Percentiles rank a stretch among this genome's conserved stretches.
These are phyloP conservation scores for Cercophora sp. DNA, from an alignment of 495 filamentous ascomycete species.

Conservation along the genomic window DNA sequence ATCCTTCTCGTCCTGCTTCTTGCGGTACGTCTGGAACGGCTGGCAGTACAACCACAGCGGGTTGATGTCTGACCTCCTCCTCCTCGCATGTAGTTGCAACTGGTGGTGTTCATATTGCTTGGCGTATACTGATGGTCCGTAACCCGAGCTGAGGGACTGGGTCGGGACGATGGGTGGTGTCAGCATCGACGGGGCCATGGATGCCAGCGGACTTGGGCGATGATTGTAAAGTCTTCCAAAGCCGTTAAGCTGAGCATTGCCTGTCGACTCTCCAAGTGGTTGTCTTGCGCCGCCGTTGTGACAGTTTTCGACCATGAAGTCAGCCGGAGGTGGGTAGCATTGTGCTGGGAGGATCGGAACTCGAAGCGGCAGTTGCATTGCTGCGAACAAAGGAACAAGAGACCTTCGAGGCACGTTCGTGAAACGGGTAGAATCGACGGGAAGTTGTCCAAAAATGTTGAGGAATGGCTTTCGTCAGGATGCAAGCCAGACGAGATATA, in stretches of 20 bases:
- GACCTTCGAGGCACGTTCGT: background rate
- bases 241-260: slow-evolving; percentile 39
- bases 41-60: slow-evolving; percentile 45
- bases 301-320: slow-evolving; percentile 14
- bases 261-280: slow-evolving; percentile 47
- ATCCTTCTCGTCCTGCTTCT: slow-evolving; percentile 57
- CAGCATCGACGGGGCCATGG: slow-evolving; percentile 31
- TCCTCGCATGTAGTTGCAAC: slow-evolving; percentile 14
- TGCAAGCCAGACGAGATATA: slow-evolving; percentile 35
- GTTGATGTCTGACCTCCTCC: slow-evolving; percentile 36
- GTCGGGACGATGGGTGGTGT: slow-evolving; percentile 41
- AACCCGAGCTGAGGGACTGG: slow-evolving; percentile 37
- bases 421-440: slow-evolving; percentile 50
- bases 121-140: slow-evolving; percentile 24
- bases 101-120: slow-evolving; percentile 22
- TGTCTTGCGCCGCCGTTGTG: slow-evolving; percentile 31
- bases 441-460: slow-evolving; percentile 47
- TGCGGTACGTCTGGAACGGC: slow-evolving; percentile 64
- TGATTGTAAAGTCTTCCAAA: background rate
- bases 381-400: slow-evolving; percentile 9
- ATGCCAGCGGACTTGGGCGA: slow-evolving; percentile 29
- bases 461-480: slow-evolving; percentile 31
- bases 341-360: slow-evolving; percentile 25
- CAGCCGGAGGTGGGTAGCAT: slow-evolving; percentile 24
- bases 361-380: slow-evolving; percentile 25